These are phyloP conservation scores for Bipolaris oryzae DNA, from an alignment of 2,329 filamentous ascomycete species.

Conservation along the genomic window DNA sequence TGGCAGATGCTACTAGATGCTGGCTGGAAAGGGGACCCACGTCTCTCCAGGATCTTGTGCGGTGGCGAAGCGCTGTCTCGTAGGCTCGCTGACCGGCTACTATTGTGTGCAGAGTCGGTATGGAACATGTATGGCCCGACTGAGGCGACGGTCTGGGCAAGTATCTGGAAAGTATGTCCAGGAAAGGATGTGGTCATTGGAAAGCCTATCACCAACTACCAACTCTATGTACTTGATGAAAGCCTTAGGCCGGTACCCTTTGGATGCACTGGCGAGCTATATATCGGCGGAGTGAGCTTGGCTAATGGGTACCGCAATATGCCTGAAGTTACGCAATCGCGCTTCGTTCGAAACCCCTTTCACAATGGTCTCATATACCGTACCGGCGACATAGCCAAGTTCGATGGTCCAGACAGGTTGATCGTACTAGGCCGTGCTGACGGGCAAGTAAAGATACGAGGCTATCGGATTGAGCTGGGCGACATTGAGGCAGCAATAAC, in stretches of 20 bases:
- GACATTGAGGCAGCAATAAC: neutral
- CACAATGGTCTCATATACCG: neutral
- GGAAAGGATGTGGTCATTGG: neutral
- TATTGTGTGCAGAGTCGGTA: neutral
- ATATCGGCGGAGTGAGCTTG: neutral
- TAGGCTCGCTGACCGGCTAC: neutral
- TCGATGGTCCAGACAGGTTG: neutral
- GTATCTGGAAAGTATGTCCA: neutral
- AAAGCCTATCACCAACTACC: neutral
- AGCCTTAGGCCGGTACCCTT: neutral
- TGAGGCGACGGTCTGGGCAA: neutral
- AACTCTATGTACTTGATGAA: neutral
- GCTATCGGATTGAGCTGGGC: neutral
- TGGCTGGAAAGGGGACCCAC: neutral
- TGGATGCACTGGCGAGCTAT: neutral
- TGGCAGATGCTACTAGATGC: neutral
- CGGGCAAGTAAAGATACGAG: neutral
- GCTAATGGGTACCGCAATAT: neutral
- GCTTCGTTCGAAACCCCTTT: neutral
- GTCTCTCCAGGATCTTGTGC: neutral
- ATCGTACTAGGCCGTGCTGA: neutral
- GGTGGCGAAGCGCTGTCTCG: neutral
- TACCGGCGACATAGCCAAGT: neutral
- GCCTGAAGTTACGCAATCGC: neutral
- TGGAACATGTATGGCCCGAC: neutral